Evolutionary conservation across 2,329 filamentous ascomycete species (phyloP), one percentile per base, ranked within the genome.

Genomic region (Fusarium dimerum): DNA sequence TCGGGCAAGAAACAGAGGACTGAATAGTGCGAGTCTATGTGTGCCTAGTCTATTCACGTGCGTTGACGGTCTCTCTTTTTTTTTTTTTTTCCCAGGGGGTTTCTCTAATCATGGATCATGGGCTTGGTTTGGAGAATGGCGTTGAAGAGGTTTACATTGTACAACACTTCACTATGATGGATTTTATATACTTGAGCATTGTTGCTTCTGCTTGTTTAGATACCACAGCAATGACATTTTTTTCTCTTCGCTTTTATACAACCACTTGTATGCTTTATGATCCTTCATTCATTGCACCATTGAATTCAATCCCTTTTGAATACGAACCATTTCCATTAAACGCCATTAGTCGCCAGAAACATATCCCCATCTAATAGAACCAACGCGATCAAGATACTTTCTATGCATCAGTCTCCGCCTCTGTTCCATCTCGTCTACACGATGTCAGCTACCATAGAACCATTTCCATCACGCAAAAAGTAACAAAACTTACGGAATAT

Each of bases 361-460:
- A 62, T 41, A 36, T 26, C 32, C 32, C 32, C 32, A 12, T 36
- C 13, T 12, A 36, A 36, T 50, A 59, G 43, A 56, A 61, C 39
- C 53, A 50, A 36, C 20, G 46, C 50, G 26, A 48, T 55, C 45
- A 48, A 17, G 18, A 40, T 42, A 40, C 58, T 59, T 62, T 43
- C 74, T 62, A 75, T 36, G 67, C 62, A 56, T 76, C 79, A 44
- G 74, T 76, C 63, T 81, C 78, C 20, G 75, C 77, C 50, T 79
- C 79, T 58, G 78, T 83, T 48, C 81, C 81, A 66, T 84, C 81
- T 50, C 81, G 77, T 60, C 81, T 84, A 61, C 13, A 12, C 2
- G 34, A 8, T 20, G 48, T 65, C 40, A 65, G 57, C 43, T 32
- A 40, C 20, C 20, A 26, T 5, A 4, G 20, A 26, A 26, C 45